Evolutionary conservation across 352 stramenopile species (phyloP).

Genomic region (Phytopythium cucurbitacearum): DNA sequence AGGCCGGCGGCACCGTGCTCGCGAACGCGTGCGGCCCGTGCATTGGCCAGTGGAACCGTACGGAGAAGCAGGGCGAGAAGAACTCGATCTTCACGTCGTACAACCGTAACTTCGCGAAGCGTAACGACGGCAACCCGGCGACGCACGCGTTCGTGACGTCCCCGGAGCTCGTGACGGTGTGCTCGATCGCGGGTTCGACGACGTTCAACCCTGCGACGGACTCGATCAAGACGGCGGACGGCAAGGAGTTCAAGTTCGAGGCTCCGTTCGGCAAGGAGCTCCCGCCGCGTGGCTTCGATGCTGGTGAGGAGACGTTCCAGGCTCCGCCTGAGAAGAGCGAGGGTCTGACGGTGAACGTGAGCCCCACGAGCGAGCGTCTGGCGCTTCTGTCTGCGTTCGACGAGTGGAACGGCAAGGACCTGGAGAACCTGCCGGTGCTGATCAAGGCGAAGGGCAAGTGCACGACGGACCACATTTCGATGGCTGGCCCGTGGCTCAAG

Average conservation of each 20-base stretch:
- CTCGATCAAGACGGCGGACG: slow-evolving; percentile 80
- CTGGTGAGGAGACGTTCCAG: slow-evolving; percentile 92
- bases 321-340: slow-evolving; percentile 60
- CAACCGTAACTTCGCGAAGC: slow-evolving; percentile 95
- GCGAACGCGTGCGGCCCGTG: slow-evolving; percentile 92
- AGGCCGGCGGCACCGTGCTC: slow-evolving; percentile 86
- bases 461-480: slow-evolving; percentile 94
- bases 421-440: slow-evolving; percentile 84
- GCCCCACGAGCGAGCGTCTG: slow-evolving; percentile 82
- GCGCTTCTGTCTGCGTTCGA: slow-evolving; percentile 87
- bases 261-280: slow-evolving; percentile 90
- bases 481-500: slow-evolving; percentile 92
- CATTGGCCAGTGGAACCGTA: slow-evolving; percentile 94
- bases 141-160: slow-evolving; percentile 93
- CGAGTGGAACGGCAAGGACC: slow-evolving; percentile 87
- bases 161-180: slow-evolving; percentile 89
- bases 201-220: slow-evolving; percentile 91
- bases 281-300: slow-evolving; percentile 86
- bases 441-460: slow-evolving; percentile 96
- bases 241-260: slow-evolving; percentile 89
- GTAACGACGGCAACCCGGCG: slow-evolving; percentile 91
- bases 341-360: slow-evolving; percentile 75
- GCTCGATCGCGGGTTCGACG: slow-evolving; percentile 83
- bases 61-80: slow-evolving; percentile 82
- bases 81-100: slow-evolving; percentile 96